Conservation (phyloP, 768 basidiomycete species). For the Suillus subaureus region DNA sequence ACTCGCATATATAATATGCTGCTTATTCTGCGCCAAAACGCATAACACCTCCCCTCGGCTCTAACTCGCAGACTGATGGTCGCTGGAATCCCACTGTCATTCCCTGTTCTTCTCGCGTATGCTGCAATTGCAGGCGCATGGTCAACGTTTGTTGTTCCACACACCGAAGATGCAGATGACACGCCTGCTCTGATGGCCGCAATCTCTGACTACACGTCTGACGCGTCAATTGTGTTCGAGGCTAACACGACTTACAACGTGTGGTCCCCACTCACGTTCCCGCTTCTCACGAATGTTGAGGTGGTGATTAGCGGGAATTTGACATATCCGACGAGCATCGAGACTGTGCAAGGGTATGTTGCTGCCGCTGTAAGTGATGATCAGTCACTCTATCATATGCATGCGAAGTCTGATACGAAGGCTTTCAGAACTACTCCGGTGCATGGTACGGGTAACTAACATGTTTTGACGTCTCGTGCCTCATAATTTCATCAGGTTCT, state of each 20-base stretch:
- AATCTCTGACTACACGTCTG: slow-evolving; percentile 38
- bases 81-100: slow-evolving; percentile 35
- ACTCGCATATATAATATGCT: background rate
- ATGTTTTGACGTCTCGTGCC: background rate
- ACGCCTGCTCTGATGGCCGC: slow-evolving; percentile 49
- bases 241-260: slow-evolving; percentile 62
- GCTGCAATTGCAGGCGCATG: slow-evolving; percentile 37
- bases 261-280: slow-evolving; percentile 60
- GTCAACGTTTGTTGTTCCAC: slow-evolving; percentile 55
- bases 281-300: slow-evolving; percentile 56
- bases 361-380: slow-evolving; percentile 41
- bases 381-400: background rate
- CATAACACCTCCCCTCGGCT: background rate
- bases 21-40: background rate
- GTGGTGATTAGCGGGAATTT: slow-evolving; percentile 59
- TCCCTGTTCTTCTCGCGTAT: slow-evolving; percentile 48
- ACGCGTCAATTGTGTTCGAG: slow-evolving; percentile 59
- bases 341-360: slow-evolving; percentile 51
- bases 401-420: slow-evolving; percentile 5
- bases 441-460: slow-evolving; percentile 37
- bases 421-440: slow-evolving; percentile 43
- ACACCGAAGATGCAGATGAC: slow-evolving; percentile 50
- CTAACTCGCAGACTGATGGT: background rate
- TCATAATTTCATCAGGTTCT: slow-evolving; percentile 42
- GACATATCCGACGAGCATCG: slow-evolving; percentile 54